These are phyloP conservation scores for Dryas drummondii DNA, from an alignment of 306 rosid genomes.

Conservation along the genomic window DNA sequence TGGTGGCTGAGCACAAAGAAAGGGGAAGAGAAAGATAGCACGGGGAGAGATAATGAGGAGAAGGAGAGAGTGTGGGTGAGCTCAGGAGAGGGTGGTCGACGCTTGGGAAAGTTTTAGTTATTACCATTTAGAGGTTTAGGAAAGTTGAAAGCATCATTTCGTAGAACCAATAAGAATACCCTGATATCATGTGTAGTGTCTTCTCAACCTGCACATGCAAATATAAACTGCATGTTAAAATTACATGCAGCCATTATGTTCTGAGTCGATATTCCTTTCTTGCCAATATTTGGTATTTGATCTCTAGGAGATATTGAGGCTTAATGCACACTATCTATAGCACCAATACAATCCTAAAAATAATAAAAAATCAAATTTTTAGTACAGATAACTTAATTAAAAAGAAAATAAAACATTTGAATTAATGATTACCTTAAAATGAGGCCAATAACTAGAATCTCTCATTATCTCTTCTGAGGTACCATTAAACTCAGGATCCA, in stretches of 20 bases:
- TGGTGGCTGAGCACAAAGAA: no score
- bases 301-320: neutral
- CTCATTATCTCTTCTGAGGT: no score
- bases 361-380: neutral
- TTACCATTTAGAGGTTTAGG: constrained; percentile 12
- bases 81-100: no score
- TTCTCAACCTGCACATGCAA: neutral
- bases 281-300: neutral
- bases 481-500: neutral
- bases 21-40: no score
- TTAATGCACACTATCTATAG: neutral
- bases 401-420: neutral
- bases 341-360: neutral
- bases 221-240: constrained; percentile 4
- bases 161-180: neutral
- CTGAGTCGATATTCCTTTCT: neutral
- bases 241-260: neutral
- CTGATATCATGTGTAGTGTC: neutral
- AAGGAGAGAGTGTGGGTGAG: no score
- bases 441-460: neutral
- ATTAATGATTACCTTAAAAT: neutral
- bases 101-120: neutral
- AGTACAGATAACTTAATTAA: neutral
- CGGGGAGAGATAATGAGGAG: no score
- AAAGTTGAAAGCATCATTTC: neutral